Conservation (phyloP, 345 rosid genomes). For the Arabis alpina region DNA sequence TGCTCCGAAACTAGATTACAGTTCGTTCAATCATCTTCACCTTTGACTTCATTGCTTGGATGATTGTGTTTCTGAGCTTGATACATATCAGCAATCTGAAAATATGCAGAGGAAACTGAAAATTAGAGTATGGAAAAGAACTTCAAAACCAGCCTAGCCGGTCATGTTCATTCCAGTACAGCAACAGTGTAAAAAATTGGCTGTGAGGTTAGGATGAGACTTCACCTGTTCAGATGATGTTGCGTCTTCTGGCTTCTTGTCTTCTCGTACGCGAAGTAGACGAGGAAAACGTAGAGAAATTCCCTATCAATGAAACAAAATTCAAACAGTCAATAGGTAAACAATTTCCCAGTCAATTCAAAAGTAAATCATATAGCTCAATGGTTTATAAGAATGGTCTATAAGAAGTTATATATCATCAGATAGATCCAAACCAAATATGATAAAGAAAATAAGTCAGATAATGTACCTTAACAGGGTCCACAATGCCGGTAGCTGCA, state of each 20-base stretch:
- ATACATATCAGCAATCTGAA: constrained; percentile 91
- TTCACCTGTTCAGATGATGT: constrained; percentile 86
- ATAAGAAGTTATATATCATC: not conserved
- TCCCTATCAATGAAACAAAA: constrained; percentile 51
- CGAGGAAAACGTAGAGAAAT: constrained; percentile 92
- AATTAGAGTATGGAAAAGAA: not conserved
- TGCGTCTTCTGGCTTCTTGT: constrained; percentile 82
- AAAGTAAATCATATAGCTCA: constrained; percentile 7
- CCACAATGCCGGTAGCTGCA: constrained; percentile 87
- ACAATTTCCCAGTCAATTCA: not conserved
- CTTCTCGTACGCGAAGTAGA: constrained; percentile 76
- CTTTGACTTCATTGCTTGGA: constrained; percentile 59
- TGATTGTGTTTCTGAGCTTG: constrained; percentile 76
- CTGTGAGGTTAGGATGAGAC: constrained; percentile 5
- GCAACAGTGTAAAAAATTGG: not conserved
- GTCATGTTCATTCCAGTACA: constrained; percentile 7
- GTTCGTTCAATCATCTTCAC: constrained; percentile 65
- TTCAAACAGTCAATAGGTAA: constrained; percentile 2
- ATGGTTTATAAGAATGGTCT: not conserved
- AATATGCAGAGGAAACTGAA: constrained; percentile 16
- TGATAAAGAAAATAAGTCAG: constrained; percentile 3
- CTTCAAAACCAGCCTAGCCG: not conserved
- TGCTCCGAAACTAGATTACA: constrained; percentile 13
- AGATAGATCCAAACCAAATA: constrained; percentile 17
- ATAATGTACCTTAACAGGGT: constrained; percentile 71